Evolutionary conservation across 352 stramenopile genomes (phyloP).

Genomic region (Globisporangium orthogonon): DNA sequence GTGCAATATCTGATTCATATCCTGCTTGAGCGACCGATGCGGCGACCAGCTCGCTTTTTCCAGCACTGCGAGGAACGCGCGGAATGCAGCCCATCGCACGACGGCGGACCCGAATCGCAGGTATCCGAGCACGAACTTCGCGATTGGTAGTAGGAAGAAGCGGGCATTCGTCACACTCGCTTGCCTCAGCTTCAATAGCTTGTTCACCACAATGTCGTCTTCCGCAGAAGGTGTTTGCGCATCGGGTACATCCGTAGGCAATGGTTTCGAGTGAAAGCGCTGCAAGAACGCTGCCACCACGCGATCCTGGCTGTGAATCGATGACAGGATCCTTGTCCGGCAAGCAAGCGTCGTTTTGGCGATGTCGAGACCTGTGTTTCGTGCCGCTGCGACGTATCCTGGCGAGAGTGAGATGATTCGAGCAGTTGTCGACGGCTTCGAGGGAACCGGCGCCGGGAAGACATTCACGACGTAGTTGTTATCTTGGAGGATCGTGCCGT

Average conservation of each 20-base stretch:
- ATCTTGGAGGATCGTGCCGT: constrained; percentile 50
- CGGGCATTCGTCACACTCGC: constrained; percentile 29
- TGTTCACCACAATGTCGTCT: constrained; percentile 25
- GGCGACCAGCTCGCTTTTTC: constrained; percentile 50
- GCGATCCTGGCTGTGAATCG: constrained; percentile 50
- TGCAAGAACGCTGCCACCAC: constrained; percentile 34
- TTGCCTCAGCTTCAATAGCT: constrained; percentile 26
- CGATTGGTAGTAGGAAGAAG: constrained; percentile 49
- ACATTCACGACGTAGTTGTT: constrained; percentile 34
- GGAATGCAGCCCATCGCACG: constrained; percentile 50
- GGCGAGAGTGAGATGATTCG: constrained; percentile 24
- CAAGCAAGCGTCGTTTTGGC: constrained; percentile 35
- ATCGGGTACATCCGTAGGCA: neutral
- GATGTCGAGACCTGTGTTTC: constrained; percentile 23
- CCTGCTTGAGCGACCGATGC: constrained; percentile 29
- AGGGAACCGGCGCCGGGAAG: constrained; percentile 14
- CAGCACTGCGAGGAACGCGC: constrained; percentile 41
- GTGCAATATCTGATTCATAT: constrained; percentile 41
- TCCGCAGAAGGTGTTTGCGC: constrained; percentile 1
- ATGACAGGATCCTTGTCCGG: constrained; percentile 43
- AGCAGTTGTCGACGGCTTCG: constrained; percentile 15
- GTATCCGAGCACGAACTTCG: constrained; percentile 42
- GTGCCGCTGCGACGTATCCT: constrained; percentile 32
- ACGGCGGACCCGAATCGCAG: constrained; percentile 31
- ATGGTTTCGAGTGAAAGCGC: constrained; percentile 31